Conservation (phyloP, 2,329 filamentous ascomycete species). For the Clarireedia sp. region DNA sequence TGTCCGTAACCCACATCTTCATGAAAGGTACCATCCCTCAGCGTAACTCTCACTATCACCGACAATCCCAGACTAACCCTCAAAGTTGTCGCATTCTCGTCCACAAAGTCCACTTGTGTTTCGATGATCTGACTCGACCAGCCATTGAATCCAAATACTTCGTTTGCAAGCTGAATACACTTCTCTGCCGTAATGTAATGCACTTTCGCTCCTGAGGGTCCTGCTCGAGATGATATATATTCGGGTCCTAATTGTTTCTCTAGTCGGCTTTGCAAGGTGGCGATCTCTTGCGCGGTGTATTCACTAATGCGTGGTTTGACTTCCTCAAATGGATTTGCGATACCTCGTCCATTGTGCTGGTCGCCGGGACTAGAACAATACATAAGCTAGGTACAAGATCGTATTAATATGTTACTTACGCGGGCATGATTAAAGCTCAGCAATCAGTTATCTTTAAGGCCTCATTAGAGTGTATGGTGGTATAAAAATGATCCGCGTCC, state of each 20-base stretch:
- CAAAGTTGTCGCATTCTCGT: conserved; percentile 70
- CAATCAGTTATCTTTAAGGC: not conserved
- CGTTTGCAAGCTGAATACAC: conserved; percentile 88
- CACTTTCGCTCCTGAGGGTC: conserved; percentile 76
- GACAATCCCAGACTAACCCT: conserved; percentile 81
- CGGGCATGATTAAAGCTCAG: conserved; percentile 34
- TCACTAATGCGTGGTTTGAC: conserved; percentile 58
- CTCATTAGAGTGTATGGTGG: not conserved
- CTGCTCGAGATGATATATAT: conserved; percentile 81
- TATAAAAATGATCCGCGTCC: not conserved
- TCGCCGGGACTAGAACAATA: conserved; percentile 51
- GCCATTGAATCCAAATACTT: conserved; percentile 94
- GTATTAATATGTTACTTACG: conserved; percentile 30
- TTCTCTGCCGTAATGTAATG: conserved; percentile 96
- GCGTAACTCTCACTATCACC: conserved; percentile 81
- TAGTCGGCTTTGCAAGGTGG: conserved; percentile 75
- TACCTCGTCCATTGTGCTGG: conserved; percentile 47
- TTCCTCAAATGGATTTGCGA: conserved; percentile 77
- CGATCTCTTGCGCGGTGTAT: conserved; percentile 86
- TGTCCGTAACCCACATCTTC: conserved; percentile 97
- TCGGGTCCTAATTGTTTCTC: conserved; percentile 94
- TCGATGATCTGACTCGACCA: conserved; percentile 97
- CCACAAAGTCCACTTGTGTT: conserved; percentile 90
- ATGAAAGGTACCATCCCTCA: conserved; percentile 91
- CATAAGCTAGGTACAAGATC: conserved; percentile 9